phyloP scores from a whole-genome alignment of 805 yeast genomes.

The Zygosaccharomyces gambellarensis region DNA sequence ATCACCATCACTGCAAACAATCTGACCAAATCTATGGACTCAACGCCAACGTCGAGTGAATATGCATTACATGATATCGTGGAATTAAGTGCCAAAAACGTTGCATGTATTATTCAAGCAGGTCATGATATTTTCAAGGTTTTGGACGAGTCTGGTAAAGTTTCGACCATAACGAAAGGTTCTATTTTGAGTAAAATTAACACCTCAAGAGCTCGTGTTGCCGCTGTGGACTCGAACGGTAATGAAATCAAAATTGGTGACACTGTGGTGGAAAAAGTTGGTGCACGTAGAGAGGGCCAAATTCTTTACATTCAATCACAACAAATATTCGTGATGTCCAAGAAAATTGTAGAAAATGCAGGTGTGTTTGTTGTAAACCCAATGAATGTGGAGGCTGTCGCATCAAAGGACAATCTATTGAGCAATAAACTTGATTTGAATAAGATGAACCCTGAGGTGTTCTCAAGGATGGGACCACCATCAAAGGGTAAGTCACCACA shows the following conservation, averaged over 20 bases:
- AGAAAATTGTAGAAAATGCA: conserved; percentile 73
- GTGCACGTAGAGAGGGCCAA: conserved; percentile 84
- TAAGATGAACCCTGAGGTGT: conserved; percentile 75
- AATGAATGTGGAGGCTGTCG: conserved; percentile 71
- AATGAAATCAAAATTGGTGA: conserved; percentile 85
- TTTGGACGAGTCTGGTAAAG: conserved; percentile 75
- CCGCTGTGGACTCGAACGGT: conserved; percentile 85
- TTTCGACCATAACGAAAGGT: conserved; percentile 64
- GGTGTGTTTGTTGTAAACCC: conserved; percentile 86
- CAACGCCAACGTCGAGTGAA: conserved; percentile 67
- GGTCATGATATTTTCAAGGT: conserved; percentile 83
- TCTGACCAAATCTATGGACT: conserved; percentile 85
- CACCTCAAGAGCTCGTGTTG: conserved; percentile 66
- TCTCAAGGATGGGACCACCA: conserved; percentile 51
- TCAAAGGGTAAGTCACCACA: conserved; percentile 38
- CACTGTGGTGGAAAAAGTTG: conserved; percentile 77
- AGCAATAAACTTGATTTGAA: conserved; percentile 55
- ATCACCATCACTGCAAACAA: conserved; percentile 90
- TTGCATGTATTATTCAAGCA: conserved; percentile 85
- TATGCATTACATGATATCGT: conserved; percentile 88
- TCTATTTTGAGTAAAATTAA: conserved; percentile 77
- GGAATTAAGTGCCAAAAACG: conserved; percentile 76
- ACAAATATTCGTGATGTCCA: conserved; percentile 72
- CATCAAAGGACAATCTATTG: conserved; percentile 70
- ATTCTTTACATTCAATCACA: conserved; percentile 83